Evolutionary conservation across 371 early-diverging fungal species (phyloP), one percentile per base, ranked within the genome.

Genomic region (Mucor velutinosus): DNA sequence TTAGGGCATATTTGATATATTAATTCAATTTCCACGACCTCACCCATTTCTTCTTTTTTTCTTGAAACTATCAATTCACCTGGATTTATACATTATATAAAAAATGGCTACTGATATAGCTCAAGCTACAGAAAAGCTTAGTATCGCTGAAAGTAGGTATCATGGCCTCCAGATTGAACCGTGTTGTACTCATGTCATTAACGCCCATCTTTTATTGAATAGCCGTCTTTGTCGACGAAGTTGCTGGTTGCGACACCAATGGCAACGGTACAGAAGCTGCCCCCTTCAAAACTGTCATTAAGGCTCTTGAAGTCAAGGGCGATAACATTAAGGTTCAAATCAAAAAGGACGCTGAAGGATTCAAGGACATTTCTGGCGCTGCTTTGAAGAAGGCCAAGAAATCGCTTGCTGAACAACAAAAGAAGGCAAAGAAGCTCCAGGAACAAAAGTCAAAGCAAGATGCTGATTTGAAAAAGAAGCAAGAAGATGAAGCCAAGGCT

Each of bases 331-430:
- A 86, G 66, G 80, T 92, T 59, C 78, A 82, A 64, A 81, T 92
- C 45, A 86, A 89, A 71, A 95, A 95, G 78, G 84, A 87, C 51
- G 86, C 79, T 17, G 89, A 83, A 61, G 90, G 88, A 25, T 97
- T 84, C 74, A 84, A 79, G 64, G 87, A 90, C 62, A 91, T 94
- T 67, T 92, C 96, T 21, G 93, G 91, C 45, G 90, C 97, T 64
- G 97, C 96, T 25, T 73, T 92, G 66, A 97, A 97, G 87, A 99
- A 99, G 86, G 95, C 93, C 30, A 88, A 92, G 70, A 94, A 93
- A 83, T 84, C 89, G 39, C 82, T 88, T 60, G 91, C 84, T 63
- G 91, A 90, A 76, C 78, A 85, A 37, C 83, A 84, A 67, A 88
- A 86, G 77, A 91, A 92, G 74, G 84, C 89, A 27, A 87, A 90